Conservation (phyloP, 2,329 filamentous ascomycete genomes). For the Neofusicoccum parvum region DNA sequence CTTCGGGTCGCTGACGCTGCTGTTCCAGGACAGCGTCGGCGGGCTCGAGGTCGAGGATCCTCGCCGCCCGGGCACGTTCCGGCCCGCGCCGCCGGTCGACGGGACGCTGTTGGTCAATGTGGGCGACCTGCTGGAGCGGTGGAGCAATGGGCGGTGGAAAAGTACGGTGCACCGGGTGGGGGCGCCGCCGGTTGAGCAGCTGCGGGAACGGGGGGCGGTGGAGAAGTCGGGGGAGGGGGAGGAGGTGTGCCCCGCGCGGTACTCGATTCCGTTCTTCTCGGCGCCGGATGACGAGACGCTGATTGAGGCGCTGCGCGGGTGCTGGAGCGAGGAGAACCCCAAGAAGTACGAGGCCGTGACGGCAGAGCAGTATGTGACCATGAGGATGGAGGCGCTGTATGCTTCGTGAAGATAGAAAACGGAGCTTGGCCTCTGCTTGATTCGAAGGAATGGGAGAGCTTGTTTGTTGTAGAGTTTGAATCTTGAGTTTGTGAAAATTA, state of each 20-base stretch:
- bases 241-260: slow-evolving; percentile 36
- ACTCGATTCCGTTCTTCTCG: slow-evolving; percentile 46
- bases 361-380: slow-evolving; percentile 38
- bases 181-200: slow-evolving; percentile 28
- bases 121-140: slow-evolving; percentile 44
- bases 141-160: slow-evolving; percentile 40
- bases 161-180: slow-evolving; percentile 45
- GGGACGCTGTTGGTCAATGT: slow-evolving; percentile 43
- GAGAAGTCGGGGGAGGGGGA: slow-evolving; percentile 26
- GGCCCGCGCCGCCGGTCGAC: slow-evolving; percentile 33
- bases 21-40: slow-evolving; percentile 46
- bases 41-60: slow-evolving; percentile 44
- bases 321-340: slow-evolving; percentile 34
- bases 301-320: slow-evolving; percentile 42
- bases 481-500: too few relatives aligned
- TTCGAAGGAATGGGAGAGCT: background rate
- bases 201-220: background rate
- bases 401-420: background rate
- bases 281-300: slow-evolving; percentile 41
- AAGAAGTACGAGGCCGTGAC: slow-evolving; percentile 45
- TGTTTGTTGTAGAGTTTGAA: background rate
- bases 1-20: slow-evolving; percentile 45
- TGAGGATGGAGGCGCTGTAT: slow-evolving; percentile 37
- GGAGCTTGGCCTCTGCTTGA: background rate
- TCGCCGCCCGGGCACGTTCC: slow-evolving; percentile 30